Base-by-base conservation (phyloP, 192 early-diverging fungal species). In the Coemansia sp. region DNA sequence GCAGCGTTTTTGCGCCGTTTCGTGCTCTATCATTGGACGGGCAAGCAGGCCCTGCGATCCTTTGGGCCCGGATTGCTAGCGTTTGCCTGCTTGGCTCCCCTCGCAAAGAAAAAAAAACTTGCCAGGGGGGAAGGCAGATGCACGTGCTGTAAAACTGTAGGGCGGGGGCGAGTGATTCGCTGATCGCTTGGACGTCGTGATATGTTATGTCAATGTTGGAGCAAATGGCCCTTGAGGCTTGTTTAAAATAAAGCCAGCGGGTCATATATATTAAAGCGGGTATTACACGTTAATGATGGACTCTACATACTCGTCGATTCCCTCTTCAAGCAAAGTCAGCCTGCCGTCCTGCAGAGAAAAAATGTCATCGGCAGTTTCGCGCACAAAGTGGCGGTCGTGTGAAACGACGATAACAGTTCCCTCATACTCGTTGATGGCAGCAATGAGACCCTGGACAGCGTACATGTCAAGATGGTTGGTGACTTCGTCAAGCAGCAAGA, bases 391-490 rank as follows among this genome's bases (percentile, higher is more conserved):
- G 23, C 84, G 81, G 63, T 97, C 93, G 83, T 97, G 94, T 26
- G 84, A 86, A 14, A 97, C 92, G 14, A 92, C 35, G 13, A 95
- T 65, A 5, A 94, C 79, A 1, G 87, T 84, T 2, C 93, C 94
- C 5, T 75, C 56, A 53, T 77, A 94, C 34, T 77, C 80, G 55
- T 84, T 80, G 49, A 97, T 58, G 1, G 85, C 84, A 0, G 85
- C 78, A 19, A 86, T 76, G 25, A 95, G 70, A 9, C 85, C 84
- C 26, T 88, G 81, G 45, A 91, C 88, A 3, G 91, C 90, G 30
- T 83, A 80, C 79, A 93, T 90, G 75, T 96, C 93, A 25, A 96
- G 72, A 55, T 90, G 93, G 56, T 91, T 96, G 6, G 91, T 92
- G 50, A 88, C 86, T 55, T 91, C 89, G 65, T 91, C 89, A 7